A percentile compares a stretch with the other conserved stretches of the same genome.
Conservation (phyloP, 352 stramenopile species). For the Phytophthora sp. region DNA sequence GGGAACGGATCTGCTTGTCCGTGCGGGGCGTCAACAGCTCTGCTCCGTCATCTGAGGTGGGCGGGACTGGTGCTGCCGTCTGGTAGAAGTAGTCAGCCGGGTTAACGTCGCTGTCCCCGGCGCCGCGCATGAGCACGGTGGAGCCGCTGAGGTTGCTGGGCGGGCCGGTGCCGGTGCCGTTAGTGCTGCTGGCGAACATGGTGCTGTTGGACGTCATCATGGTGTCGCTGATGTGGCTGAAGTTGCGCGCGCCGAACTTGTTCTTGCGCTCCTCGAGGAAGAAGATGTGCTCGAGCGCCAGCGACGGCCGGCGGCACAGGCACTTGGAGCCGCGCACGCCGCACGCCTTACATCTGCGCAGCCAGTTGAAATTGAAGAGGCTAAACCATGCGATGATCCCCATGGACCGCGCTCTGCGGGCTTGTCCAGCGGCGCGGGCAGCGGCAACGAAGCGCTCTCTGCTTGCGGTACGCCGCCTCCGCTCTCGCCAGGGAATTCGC, state of each 20-base stretch:
- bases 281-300: constrained; percentile 83
- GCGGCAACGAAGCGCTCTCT: no score
- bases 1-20: constrained; percentile 6
- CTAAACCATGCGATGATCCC: constrained; percentile 65
- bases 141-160: constrained; percentile 27
- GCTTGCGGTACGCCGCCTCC: no score
- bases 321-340: constrained; percentile 69
- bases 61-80: neutral
- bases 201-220: constrained; percentile 56
- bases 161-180: neutral
- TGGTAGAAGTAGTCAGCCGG: constrained; percentile 36
- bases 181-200: constrained; percentile 32
- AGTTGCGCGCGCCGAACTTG: constrained; percentile 77
- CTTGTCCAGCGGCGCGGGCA: no score
- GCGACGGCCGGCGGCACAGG: constrained; percentile 68
- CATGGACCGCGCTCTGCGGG: constrained; percentile 33
- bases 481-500: no score
- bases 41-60: constrained; percentile 10
- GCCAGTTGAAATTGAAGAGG: constrained; percentile 71
- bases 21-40: constrained; percentile 26
- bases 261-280: constrained; percentile 86
- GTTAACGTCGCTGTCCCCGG: constrained; percentile 43
- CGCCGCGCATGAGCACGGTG: constrained; percentile 46
- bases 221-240: constrained; percentile 80
- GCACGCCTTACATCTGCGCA: constrained; percentile 71